Percentiles rank a stretch among this genome's conserved stretches.
Conservation (phyloP, 257 asterid species). For the Solanum phureja region DNA sequence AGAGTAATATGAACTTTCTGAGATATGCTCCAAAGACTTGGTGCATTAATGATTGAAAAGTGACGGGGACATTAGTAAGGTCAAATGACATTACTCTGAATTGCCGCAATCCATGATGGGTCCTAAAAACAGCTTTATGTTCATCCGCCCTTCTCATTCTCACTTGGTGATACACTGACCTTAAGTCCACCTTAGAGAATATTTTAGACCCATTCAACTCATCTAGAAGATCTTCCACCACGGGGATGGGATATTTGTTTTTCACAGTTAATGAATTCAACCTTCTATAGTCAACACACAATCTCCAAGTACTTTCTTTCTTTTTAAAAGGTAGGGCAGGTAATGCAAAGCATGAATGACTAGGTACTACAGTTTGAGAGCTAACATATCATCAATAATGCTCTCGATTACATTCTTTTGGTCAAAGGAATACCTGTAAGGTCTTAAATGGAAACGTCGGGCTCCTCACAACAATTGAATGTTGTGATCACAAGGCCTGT, state of each 20-base stretch:
- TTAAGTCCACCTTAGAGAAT: not conserved
- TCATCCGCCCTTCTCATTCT: not conserved
- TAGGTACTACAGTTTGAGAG: not conserved
- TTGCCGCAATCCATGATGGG: not conserved
- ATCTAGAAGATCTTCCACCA: not conserved
- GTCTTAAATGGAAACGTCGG: not conserved
- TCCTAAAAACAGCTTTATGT: not conserved
- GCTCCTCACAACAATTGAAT: not conserved
- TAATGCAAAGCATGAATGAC: not conserved
- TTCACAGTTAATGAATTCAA: not conserved
- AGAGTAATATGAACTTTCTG: not conserved
- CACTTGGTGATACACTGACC: not conserved
- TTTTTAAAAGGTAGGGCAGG: not conserved
- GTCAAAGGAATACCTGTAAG: not conserved
- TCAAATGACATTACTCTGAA: not conserved
- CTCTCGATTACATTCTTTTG: not conserved
- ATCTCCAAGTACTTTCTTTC: not conserved
- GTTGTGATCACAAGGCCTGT: not conserved
- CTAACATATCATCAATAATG: not conserved
- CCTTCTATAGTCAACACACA: not conserved
- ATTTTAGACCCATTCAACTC: not conserved
- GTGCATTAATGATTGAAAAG: not conserved
- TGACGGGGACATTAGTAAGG: not conserved
- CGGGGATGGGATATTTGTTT: not conserved
- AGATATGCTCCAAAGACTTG: not conserved